Evolutionary conservation across 2,329 filamentous ascomycete species (phyloP), one percentile per base, ranked within the genome.

Genomic region (Hymenoscyphus fraxineus): DNA sequence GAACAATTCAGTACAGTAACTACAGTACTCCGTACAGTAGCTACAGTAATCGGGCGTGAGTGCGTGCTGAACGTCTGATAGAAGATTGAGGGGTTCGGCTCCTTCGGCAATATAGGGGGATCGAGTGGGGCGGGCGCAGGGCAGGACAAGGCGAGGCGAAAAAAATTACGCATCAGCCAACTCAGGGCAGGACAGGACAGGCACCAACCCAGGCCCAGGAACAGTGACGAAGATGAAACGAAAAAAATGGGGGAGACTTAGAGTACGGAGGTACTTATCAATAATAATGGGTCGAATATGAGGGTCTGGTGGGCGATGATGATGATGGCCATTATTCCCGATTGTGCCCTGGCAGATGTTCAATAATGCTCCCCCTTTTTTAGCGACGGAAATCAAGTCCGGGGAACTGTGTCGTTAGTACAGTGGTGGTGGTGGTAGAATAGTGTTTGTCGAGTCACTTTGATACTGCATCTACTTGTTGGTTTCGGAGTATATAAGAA

Each of bases 181-280:
- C 10, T 51, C 15, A 35, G 35, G 35, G 19, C 44, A 51, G 44
- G 44, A 27, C 44, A 51, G 44, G 44, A 51, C 44, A 51, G 44
- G 44, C 19, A 51, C 44, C 44, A 51, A 51, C 44, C 41, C n/a
- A n/a, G 41, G 41, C n/a, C 41, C 44, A 51, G 44, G 44, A 51
- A 51, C 44, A 10, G n/a, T 51, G 44, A 51, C 44, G 44, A 19
- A 22, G n/a, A 51, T 51, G 44, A 51, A 51, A 51, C 44, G 2
- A 51, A 27, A 51, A 19, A 4, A 10, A 22, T 27, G 44, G 44
- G 15, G 9, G n/a, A 47, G 41, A 19, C 16, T 13, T 27, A 27
- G 27, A 27, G 27, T 27, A 27, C 27, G 27, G 27, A 27, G 27
- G 27, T 27, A 27, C 27, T 2, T 27, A 27, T 27, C 27, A 27